Percentiles rank a stretch among this genome's conserved stretches.
Conservation (phyloP, 768 basidiomycete species). For the Lactifluus rugatus region DNA sequence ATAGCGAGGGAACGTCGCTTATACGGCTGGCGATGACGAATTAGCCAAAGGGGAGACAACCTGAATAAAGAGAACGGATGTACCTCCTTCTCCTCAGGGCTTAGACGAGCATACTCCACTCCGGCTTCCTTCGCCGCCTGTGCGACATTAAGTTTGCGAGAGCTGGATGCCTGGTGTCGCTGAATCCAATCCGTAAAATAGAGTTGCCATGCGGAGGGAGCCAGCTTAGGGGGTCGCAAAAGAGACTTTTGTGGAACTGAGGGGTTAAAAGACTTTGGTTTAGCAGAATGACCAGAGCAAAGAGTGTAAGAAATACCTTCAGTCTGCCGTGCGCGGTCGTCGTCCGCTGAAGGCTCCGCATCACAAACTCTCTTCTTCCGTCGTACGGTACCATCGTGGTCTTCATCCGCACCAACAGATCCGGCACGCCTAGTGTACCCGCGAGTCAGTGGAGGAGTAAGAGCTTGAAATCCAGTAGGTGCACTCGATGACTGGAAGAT, state of each 20-base stretch:
- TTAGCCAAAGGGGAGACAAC: slow-evolving; percentile 16
- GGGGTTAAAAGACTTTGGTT: not conserved
- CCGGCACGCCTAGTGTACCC: slow-evolving; percentile 60
- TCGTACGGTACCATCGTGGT: slow-evolving; percentile 67
- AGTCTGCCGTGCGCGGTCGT: slow-evolving; percentile 21
- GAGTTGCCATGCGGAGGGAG: slow-evolving; percentile 92
- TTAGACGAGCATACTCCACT: slow-evolving; percentile 74
- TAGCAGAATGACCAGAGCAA: slow-evolving; percentile 23
- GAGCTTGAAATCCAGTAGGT: slow-evolving; percentile 44
- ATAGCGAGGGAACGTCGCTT: slow-evolving; percentile 73
- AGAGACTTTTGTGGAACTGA: slow-evolving; percentile 64
- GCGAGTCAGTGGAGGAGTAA: slow-evolving; percentile 41
- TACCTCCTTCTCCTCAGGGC: slow-evolving; percentile 77
- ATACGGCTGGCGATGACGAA: slow-evolving; percentile 51
- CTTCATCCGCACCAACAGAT: slow-evolving; percentile 49
- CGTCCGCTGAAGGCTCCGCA: slow-evolving; percentile 17
- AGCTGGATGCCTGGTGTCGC: slow-evolving; percentile 67
- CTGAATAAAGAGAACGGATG: slow-evolving; percentile 22
- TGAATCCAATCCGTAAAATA: slow-evolving; percentile 96
- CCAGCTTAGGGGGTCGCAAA: slow-evolving; percentile 80
- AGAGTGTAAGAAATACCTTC: slow-evolving; percentile 16
- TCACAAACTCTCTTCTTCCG: slow-evolving; percentile 35
- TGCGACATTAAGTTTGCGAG: slow-evolving; percentile 86
- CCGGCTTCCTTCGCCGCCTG: slow-evolving; percentile 94
- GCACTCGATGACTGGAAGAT: slow-evolving; percentile 67